Base-by-base conservation (phyloP, 176 grass and related monocot genomes). In the Triticum timopheevii region DNA sequence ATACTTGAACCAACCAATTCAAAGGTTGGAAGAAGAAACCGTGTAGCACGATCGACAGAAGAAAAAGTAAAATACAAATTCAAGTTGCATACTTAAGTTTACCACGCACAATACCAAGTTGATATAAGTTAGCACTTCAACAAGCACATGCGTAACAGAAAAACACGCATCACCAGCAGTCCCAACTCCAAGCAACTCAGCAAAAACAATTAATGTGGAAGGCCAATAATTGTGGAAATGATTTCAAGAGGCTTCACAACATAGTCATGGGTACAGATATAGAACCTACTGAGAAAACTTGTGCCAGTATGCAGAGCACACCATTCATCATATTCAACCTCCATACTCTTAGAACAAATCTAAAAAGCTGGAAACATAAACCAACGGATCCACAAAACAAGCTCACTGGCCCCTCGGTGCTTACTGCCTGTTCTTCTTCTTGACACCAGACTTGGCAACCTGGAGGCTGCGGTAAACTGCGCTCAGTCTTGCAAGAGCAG, bases 341-440 rank as follows among this genome's bases (percentile, higher is more conserved):
- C 8, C 61, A 85, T 7, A 77, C 28, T 77, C 40, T 45, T 1
- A 12, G 40, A 35, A 65, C 79, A 85, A 67, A 75, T 56, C 33
- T 80, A 67, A 42, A 79, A 56, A 56, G 45, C 15, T 45, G 17
- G 17, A 89, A 76, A 66, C 76, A 85, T 54, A 59, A 61, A 79
- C 50, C 68, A 54, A 33, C 44, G 67, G 34, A 42, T 85, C 45
- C 30, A 76, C 42, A 81, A 35, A 47, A 59, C 25, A 85, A 47
- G 73, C 64, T 49, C 27, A 47, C 13, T 61, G 2, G 30, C 13
- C 45, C 25, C 10, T 19, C 7, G 7, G 24, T 45, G 16, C 68
- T 81, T 65, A 79, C 30, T 98, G 95, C 86, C 93, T 93, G 50
- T 94, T 94, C 92, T 89, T 95, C 90, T 94, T 95, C 92, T 94